Conservation (phyloP, 1,284 basidiomycete genomes). For the Somion occarium region DNA sequence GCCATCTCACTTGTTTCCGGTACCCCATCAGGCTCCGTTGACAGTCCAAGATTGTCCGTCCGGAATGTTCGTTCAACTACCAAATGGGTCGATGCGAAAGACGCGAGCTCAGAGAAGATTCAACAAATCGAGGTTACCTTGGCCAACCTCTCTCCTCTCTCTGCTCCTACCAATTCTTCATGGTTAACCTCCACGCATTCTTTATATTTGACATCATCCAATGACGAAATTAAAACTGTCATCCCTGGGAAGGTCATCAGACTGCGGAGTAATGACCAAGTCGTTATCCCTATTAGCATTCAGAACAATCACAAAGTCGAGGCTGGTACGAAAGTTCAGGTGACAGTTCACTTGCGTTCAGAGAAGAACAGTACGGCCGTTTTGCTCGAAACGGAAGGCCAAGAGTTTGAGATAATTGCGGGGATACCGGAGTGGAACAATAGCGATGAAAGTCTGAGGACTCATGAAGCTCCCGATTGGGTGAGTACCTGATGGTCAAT, state of each 20-base stretch:
- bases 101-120: conserved; percentile 10
- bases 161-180: conserved; percentile 5
- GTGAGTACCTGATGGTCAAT: conserved; percentile 24
- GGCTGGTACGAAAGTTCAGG: conserved; percentile 22
- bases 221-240: conserved; percentile 18
- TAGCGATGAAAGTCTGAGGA: conserved; percentile 32
- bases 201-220: conserved; percentile 14
- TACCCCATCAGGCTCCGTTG: conserved; percentile 4
- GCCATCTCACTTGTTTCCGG: conserved; percentile 21
- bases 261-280: conserved; percentile 24
- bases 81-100: conserved; percentile 14
- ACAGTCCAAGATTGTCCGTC: conserved; percentile 10
- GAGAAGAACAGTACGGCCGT: conserved; percentile 27
- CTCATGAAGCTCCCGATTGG: conserved; percentile 50
- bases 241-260: conserved; percentile 20
- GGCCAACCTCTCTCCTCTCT: conserved; percentile 19
- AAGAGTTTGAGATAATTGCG: conserved; percentile 29
- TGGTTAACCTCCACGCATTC: conserved; percentile 18
- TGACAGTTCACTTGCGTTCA: conserved; percentile 28
- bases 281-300: conserved; percentile 21
- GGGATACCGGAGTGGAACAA: conserved; percentile 37
- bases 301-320: conserved; percentile 13
- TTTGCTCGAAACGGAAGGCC: conserved; percentile 21
- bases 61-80: conserved; percentile 23
- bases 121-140: conserved; percentile 24